These are phyloP conservation scores for Colletotrichum sp. DNA, from an alignment of 2,329 filamentous ascomycete genomes.

Conservation along the genomic window DNA sequence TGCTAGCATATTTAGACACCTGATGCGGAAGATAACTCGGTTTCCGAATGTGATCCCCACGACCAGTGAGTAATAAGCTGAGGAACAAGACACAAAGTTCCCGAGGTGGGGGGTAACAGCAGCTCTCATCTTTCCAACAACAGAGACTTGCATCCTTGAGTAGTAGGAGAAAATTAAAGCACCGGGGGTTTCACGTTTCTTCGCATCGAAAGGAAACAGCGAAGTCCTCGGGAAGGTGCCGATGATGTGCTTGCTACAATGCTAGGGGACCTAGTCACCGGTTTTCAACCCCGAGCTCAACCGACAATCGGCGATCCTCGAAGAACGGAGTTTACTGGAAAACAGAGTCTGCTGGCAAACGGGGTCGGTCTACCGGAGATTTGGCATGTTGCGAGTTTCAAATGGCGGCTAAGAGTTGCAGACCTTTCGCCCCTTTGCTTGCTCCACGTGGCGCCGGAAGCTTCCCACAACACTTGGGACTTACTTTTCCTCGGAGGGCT, in stretches of 20 bases:
- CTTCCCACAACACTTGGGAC: background rate
- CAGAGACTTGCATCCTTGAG: background rate
- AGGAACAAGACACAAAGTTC: background rate
- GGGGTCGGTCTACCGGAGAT: background rate
- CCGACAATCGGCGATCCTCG: background rate
- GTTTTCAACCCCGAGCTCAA: background rate
- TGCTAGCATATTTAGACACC: background rate
- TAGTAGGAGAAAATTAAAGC: fast-evolving
- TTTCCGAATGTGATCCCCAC: background rate
- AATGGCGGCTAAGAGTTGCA: background rate
- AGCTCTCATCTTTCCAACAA: background rate
- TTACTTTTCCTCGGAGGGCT: background rate
- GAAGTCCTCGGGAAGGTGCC: background rate
- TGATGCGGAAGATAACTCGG: background rate
- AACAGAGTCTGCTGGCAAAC: background rate
- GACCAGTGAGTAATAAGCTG: background rate
- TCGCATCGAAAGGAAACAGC: background rate
- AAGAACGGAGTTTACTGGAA: background rate
- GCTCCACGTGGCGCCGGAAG: background rate
- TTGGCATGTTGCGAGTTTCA: background rate
- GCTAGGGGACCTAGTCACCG: background rate
- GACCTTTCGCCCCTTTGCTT: background rate
- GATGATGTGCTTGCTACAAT: background rate
- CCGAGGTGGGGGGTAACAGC: background rate
- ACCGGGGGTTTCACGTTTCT: fast-evolving